Conservation (phyloP, 768 basidiomycete genomes). For the Tylopilus plumbeoviolaceoides region DNA sequence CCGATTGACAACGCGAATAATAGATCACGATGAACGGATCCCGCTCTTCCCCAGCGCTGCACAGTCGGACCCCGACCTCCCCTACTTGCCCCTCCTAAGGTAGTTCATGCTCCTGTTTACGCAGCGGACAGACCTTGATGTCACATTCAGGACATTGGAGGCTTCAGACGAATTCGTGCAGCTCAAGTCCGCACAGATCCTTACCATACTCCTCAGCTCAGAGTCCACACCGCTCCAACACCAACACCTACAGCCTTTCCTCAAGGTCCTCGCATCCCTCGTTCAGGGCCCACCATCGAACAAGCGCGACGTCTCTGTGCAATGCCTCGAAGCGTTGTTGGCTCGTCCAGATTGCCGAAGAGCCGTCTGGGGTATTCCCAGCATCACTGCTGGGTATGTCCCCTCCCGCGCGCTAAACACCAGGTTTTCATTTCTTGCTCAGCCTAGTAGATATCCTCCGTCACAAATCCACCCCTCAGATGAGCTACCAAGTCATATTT, state of each 20-base stretch:
- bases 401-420: too few relatives aligned
- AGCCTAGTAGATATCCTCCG: conserved; percentile 84
- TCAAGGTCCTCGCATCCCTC: conserved; percentile 55
- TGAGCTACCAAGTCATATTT: conserved; percentile 91
- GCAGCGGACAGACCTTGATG: conserved; percentile 2
- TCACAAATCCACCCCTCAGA: conserved; percentile 81
- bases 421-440: neutral
- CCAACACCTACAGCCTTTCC: conserved; percentile 56
- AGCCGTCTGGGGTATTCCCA: conserved; percentile 74
- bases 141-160: conserved; percentile 59
- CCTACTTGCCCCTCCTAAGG: conserved; percentile 78
- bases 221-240: conserved; percentile 46
- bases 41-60: conserved; percentile 62
- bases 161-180: conserved; percentile 95
- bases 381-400: conserved; percentile 63
- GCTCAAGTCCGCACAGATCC: conserved; percentile 81
- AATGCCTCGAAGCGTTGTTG: conserved; percentile 82
- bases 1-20: neutral
- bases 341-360: conserved; percentile 76
- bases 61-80: conserved; percentile 72
- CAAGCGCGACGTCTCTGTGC: conserved; percentile 86
- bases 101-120: conserved; percentile 23
- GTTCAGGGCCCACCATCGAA: conserved; percentile 57
- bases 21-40: conserved; percentile 87
- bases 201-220: conserved; percentile 77